Base-by-base conservation (phyloP, 2,329 filamentous ascomycete genomes). In the Claviceps arundinis region DNA sequence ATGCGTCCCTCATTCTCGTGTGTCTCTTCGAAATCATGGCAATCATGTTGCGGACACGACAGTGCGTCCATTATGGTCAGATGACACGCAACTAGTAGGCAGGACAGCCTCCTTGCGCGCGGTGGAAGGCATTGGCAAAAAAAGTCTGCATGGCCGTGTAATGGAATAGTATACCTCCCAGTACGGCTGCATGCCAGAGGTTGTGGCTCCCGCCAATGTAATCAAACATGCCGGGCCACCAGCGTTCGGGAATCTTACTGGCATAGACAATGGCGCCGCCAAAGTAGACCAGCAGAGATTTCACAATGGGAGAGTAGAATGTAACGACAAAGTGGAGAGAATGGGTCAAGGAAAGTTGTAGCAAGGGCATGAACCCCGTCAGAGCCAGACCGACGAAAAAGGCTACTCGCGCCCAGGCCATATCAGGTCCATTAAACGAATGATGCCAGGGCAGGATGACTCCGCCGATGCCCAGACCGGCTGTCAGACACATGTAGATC, bases 161-260 rank as follows among this genome's bases (percentile, higher is more conserved):
- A 68, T 98, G 93, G 66, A 95, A 97, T n/a, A 97, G 69, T 53
- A 98, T 98, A 11, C 93, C 93, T 16, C 90, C 89, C 30, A 98
- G 73, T 11, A 98, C 93, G 7, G 93, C 93, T 37, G 95, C 70
- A 68, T 98, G 93, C 93, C 93, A 98, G 54, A 98, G 82, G 68
- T 98, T 98, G 70, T 98, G 93, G 66, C 88, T 94, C 46, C 89
- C 90, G 41, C 93, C 93, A 42, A 94, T 77, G 65, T 97, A 97
- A 68, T 98, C 93, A 61, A 98, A 98, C 65, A 85, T 81, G 48
- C 93, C 93, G 0, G 93, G 93, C 60, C 77, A 85, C 86, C 89
- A 98, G 56, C 90, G 78, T 73, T 98, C 93, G 2, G 93, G 93
- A 1, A 95, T 77, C 68, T 95, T 91, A 66, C 84, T 89, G 9